phyloP scores from a whole-genome alignment of 495 filamentous ascomycete genomes.

The Neurospora sp. region DNA sequence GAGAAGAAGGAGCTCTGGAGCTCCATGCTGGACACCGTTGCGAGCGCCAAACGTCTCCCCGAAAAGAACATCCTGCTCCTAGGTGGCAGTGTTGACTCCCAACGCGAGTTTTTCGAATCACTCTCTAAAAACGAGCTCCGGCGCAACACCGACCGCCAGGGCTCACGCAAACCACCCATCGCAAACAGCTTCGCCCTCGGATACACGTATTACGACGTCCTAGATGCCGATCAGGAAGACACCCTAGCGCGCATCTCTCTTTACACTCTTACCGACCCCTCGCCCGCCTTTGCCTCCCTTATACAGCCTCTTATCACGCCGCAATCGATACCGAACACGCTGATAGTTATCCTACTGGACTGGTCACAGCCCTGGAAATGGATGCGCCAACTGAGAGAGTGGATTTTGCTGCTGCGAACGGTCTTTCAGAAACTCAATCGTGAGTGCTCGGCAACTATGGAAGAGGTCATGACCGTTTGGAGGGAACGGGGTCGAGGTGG shows the following conservation, averaged over 20 bases:
- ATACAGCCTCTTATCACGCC: constrained; percentile 78
- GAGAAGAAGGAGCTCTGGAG: constrained; percentile 88
- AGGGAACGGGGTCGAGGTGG: constrained; percentile 46
- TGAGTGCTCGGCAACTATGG: constrained; percentile 69
- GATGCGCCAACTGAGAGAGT: constrained; percentile 77
- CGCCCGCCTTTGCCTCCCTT: constrained; percentile 71
- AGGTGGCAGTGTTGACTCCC: constrained; percentile 79
- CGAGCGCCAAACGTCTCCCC: constrained; percentile 80
- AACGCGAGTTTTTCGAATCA: constrained; percentile 81
- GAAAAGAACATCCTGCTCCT: constrained; percentile 87
- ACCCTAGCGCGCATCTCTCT: constrained; percentile 84
- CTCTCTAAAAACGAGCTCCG: constrained; percentile 55
- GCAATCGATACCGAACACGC: constrained; percentile 73
- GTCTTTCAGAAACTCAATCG: constrained; percentile 65
- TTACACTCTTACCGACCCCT: constrained; percentile 77
- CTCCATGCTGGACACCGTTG: constrained; percentile 81
- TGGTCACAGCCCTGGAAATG: constrained; percentile 92
- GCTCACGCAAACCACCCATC: constrained; percentile 62
- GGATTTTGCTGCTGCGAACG: constrained; percentile 71
- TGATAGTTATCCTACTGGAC: constrained; percentile 81
- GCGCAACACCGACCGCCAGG: constrained; percentile 46
- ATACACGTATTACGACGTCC: constrained; percentile 90
- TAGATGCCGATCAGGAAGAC: constrained; percentile 94
- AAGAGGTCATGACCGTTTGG: constrained; percentile 65
- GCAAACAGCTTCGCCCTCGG: constrained; percentile 90